Percentiles rank a stretch among this genome's conserved stretches.
phyloP scores from a whole-genome alignment of 2,329 filamentous ascomycete species.

The Aureobasidium vineae region DNA sequence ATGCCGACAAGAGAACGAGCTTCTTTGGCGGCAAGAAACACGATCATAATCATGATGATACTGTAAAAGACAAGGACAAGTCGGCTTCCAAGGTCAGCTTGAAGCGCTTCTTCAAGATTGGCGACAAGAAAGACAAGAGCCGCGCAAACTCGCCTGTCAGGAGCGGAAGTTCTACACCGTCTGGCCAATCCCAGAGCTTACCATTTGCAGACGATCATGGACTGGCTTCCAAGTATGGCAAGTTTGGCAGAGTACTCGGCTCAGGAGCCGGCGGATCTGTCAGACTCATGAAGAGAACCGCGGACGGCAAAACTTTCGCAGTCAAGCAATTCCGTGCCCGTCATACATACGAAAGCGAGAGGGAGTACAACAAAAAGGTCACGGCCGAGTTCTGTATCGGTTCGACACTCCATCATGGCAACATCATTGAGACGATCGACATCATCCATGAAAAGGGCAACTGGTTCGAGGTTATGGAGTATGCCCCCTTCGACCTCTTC shows the following conservation, averaged over 20 bases:
- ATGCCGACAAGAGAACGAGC: slow-evolving; percentile 51
- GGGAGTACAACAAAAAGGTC: slow-evolving; percentile 96
- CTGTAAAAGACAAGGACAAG: slow-evolving; percentile 41
- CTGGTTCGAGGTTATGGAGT: slow-evolving; percentile 99
- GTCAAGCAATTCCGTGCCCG: slow-evolving; percentile 95
- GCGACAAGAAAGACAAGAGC: slow-evolving; percentile 55
- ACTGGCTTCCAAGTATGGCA: slow-evolving; percentile 87
- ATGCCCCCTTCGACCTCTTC: slow-evolving; percentile 92
- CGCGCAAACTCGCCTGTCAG: slow-evolving; percentile 32
- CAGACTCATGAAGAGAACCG: slow-evolving; percentile 86
- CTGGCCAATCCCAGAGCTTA: slow-evolving; percentile 41
- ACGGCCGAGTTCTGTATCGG: slow-evolving; percentile 98
- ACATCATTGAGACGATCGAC: slow-evolving; percentile 96
- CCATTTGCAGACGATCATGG: slow-evolving; percentile 96
- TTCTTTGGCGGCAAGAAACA: slow-evolving; percentile 56
- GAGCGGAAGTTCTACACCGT: slow-evolving; percentile 42
- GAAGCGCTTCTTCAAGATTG: slow-evolving; percentile 92
- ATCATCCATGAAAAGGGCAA: slow-evolving; percentile 91
- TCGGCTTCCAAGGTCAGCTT: slow-evolving; percentile 84
- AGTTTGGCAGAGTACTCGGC: slow-evolving; percentile 89
- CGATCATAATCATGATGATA: slow-evolving; percentile 52
- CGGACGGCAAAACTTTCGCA: slow-evolving; percentile 90
- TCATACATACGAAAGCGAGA: slow-evolving; percentile 89
- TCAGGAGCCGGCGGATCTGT: slow-evolving; percentile 95
- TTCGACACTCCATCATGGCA: slow-evolving; percentile 93